Evolutionary conservation across 495 filamentous ascomycete genomes (phyloP).

Genomic region (Talaromyces adpressus): DNA sequence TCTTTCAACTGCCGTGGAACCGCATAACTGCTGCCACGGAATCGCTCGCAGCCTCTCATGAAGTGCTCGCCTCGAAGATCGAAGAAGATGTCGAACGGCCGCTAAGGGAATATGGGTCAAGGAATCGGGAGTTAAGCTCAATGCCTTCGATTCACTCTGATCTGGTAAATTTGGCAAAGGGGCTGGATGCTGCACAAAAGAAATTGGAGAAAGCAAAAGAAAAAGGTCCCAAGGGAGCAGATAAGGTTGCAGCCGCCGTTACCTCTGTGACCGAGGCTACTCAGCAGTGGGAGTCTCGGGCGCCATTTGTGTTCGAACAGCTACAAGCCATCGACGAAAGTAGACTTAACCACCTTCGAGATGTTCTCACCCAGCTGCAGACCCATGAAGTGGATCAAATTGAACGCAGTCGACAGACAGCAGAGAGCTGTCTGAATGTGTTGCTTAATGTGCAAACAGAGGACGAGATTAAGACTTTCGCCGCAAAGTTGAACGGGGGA

Average conservation of each 20-base stretch:
- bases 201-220: slow-evolving; percentile 79
- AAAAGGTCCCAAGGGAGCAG: slow-evolving; percentile 72
- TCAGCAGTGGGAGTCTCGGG: slow-evolving; percentile 90
- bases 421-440: slow-evolving; percentile 75
- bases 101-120: slow-evolving; percentile 61
- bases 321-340: slow-evolving; percentile 88
- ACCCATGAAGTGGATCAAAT: slow-evolving; percentile 90
- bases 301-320: slow-evolving; percentile 91
- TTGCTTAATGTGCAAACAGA: slow-evolving; percentile 83
- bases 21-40: slow-evolving; percentile 79
- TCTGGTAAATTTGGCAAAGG: slow-evolving; percentile 70
- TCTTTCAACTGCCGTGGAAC: slow-evolving; percentile 89
- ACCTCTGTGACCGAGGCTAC: slow-evolving; percentile 67
- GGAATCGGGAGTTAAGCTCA: slow-evolving; percentile 75
- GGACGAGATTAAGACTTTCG: slow-evolving; percentile 86
- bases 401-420: slow-evolving; percentile 64
- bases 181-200: slow-evolving; percentile 77
- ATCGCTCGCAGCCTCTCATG: slow-evolving; percentile 75
- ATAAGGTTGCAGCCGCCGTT: slow-evolving; percentile 71
- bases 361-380: slow-evolving; percentile 84
- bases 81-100: slow-evolving; percentile 87
- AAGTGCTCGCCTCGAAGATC: slow-evolving; percentile 73
- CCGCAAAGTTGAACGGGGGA: slow-evolving; percentile 40
- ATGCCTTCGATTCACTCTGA: slow-evolving; percentile 81
- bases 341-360: slow-evolving; percentile 83